phyloP scores from a whole-genome alignment of 2,329 filamentous ascomycete species.

The Fusarium solani-melongenae region DNA sequence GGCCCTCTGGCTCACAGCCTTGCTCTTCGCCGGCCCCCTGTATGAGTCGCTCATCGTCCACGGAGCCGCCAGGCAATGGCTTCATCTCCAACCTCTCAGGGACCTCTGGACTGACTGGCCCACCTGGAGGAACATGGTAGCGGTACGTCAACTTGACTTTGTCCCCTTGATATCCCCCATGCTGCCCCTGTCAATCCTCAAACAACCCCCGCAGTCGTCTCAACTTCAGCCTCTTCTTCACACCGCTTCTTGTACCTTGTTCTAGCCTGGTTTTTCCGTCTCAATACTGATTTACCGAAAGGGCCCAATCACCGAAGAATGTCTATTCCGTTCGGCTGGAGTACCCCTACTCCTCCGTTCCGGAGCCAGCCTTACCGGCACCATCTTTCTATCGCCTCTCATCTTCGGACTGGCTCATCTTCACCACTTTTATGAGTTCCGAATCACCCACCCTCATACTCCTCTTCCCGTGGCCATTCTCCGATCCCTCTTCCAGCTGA shows the following conservation, averaged over 20 bases:
- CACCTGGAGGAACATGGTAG: conserved; percentile 87
- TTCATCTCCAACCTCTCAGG: conserved; percentile 64
- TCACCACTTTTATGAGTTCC: conserved; percentile 96
- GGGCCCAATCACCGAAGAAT: conserved; percentile 91
- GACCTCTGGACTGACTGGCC: conserved; percentile 78
- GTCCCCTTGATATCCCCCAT: conserved; percentile 19
- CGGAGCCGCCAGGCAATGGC: conserved; percentile 74
- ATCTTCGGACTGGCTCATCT: conserved; percentile 94
- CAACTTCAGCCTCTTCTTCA: conserved; percentile 31
- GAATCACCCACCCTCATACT: conserved; percentile 79
- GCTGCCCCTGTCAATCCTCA: conserved; percentile 23
- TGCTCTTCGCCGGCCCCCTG: conserved; percentile 86
- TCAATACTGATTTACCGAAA: conserved; percentile 46
- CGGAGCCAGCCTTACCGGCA: conserved; percentile 64
- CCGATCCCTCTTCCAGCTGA: conserved; percentile 84
- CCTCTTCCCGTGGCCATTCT: conserved; percentile 71
- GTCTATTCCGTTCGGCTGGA: conserved; percentile 90
- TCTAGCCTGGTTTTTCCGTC: conserved; percentile 13
- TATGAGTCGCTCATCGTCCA: conserved; percentile 84
- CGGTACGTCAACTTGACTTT: conserved; percentile 64
- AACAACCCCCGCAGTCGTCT: conserved; percentile 32
- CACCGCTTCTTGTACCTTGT: conserved; percentile 36
- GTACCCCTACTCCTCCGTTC: conserved; percentile 85
- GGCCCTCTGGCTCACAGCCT: conserved; percentile 75
- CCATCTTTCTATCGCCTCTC: conserved; percentile 84